Percentiles rank a stretch among this genome's conserved stretches.
phyloP scores from a whole-genome alignment of 2,329 filamentous ascomycete species.

The Dothistroma septosporum region DNA sequence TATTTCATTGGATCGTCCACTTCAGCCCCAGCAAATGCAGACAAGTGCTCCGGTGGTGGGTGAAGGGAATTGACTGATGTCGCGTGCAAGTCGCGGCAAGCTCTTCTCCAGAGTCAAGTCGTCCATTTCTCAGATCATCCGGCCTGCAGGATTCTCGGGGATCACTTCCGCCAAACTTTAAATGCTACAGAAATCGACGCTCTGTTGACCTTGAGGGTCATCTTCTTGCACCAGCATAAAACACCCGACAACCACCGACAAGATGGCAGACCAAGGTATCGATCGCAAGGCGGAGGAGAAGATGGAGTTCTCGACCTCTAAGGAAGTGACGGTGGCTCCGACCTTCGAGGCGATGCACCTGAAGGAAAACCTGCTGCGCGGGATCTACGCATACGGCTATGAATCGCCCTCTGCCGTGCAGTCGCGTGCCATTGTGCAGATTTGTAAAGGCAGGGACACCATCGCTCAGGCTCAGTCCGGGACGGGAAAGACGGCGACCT shows the following conservation, averaged over 20 bases:
- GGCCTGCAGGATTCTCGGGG: background rate
- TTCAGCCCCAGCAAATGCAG: background rate
- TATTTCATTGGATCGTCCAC: background rate
- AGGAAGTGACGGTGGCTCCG: constrained; percentile 91
- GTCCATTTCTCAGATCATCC: background rate
- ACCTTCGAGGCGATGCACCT: constrained; percentile 87
- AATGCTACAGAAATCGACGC: background rate
- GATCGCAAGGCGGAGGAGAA: constrained; percentile 92
- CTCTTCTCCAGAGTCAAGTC: background rate
- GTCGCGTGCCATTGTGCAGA: constrained; percentile 95
- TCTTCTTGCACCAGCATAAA: constrained; percentile 1
- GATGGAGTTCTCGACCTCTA: constrained; percentile 97
- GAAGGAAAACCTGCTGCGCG: constrained; percentile 94
- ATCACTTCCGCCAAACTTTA: background rate
- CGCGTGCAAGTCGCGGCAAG: constrained; percentile 3
- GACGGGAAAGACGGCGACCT: constrained; percentile 99
- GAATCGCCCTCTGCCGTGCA: constrained; percentile 97
- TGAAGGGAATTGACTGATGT: background rate
- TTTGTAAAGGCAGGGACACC: constrained; percentile 98
- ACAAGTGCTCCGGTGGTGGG: background rate
- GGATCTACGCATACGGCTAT: constrained; percentile 97
- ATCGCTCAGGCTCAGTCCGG: constrained; percentile 98
- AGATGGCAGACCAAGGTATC: constrained; percentile 80
- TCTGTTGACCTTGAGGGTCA: background rate
- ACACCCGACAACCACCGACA: constrained; percentile 6